phyloP scores from a whole-genome alignment of 495 filamentous ascomycete genomes.

The Trichoderma reesei region DNA sequence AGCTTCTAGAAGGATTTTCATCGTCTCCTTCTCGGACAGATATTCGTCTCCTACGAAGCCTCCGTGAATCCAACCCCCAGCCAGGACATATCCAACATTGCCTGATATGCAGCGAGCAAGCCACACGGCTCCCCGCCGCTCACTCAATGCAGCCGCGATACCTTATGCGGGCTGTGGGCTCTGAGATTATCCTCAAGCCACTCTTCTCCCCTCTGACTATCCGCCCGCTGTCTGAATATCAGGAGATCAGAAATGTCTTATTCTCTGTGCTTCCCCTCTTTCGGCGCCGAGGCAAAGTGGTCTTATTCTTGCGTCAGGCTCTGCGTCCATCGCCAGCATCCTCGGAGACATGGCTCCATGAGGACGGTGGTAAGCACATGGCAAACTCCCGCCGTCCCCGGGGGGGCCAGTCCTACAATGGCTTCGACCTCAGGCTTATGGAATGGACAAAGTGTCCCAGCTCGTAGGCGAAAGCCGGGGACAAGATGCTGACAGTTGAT shows the following conservation, averaged over 20 bases:
- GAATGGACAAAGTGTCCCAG: neutral
- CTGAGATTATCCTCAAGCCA: neutral
- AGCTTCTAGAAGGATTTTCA: neutral
- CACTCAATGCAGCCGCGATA: neutral
- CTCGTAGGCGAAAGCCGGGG: neutral
- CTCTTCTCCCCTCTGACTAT: no score
- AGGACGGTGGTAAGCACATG: neutral
- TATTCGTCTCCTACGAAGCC: neutral
- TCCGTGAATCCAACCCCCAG: neutral
- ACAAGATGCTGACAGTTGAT: neutral
- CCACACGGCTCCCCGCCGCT: neutral
- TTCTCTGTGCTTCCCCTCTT: neutral
- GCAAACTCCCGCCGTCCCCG: neutral
- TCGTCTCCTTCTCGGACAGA: neutral
- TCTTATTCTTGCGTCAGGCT: neutral
- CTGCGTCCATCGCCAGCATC: neutral
- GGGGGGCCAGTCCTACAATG: neutral
- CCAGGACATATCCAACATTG: neutral
- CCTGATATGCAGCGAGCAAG: neutral
- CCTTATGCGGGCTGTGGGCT: neutral
- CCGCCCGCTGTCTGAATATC: no score
- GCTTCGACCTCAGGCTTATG: neutral
- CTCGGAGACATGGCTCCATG: neutral
- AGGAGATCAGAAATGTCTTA: no score
- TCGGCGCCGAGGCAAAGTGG: neutral